Conservation (phyloP, 352 stramenopile genomes). For the Globisporangium mamillatum region DNA sequence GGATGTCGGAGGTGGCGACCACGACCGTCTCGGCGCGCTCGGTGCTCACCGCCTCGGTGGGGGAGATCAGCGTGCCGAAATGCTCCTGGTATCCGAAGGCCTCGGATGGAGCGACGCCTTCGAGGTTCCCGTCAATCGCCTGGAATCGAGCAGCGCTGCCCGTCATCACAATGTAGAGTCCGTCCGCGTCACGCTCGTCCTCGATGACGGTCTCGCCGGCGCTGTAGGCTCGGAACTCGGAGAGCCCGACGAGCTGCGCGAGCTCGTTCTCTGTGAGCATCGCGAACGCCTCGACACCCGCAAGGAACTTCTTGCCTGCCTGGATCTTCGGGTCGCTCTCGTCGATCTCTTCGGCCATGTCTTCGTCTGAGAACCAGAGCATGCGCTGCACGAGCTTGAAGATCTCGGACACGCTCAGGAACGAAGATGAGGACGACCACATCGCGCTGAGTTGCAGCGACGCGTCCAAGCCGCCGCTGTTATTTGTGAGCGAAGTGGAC, state of each 20-base stretch:
- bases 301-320: conserved; percentile 53
- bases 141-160: conserved; percentile 34
- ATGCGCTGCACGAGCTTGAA: conserved; percentile 37
- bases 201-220: conserved; percentile 39
- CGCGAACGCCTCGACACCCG: conserved; percentile 50
- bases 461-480: not conserved
- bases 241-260: conserved; percentile 44
- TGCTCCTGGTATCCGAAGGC: conserved; percentile 55
- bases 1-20: conserved; percentile 29
- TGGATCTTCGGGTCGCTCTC: conserved; percentile 48
- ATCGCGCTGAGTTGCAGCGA: conserved; percentile 21
- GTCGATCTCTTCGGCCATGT: conserved; percentile 54
- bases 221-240: conserved; percentile 38
- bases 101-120: conserved; percentile 23
- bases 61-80: conserved; percentile 47
- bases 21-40: conserved; percentile 31
- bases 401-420: conserved; percentile 24
- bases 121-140: conserved; percentile 17
- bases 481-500: conserved; percentile 17
- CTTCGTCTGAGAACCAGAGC: conserved; percentile 43
- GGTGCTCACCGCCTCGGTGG: conserved; percentile 26
- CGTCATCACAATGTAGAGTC: conserved; percentile 54
- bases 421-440: conserved; percentile 23
- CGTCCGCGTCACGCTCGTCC: conserved; percentile 45
- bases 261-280: conserved; percentile 56